phyloP scores from a whole-genome alignment of 2,329 filamentous ascomycete genomes.

The Colletotrichum sp. region DNA sequence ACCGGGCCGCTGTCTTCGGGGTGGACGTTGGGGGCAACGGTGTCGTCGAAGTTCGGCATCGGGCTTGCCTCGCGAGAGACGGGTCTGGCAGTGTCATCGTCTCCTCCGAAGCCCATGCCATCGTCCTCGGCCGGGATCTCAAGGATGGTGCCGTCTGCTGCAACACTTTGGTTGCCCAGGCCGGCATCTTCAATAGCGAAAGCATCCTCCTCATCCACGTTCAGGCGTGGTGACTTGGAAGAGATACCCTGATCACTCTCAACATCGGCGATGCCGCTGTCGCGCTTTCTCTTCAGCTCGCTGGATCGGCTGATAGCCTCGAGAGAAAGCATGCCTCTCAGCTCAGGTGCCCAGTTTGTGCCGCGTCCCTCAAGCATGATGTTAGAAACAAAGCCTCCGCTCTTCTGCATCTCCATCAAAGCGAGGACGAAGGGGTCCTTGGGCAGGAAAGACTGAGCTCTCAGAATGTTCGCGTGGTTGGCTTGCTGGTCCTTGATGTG shows the following conservation, averaged over 20 bases:
- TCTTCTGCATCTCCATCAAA: conserved; percentile 90
- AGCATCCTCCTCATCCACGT: conserved; percentile 72
- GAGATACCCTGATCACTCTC: conserved; percentile 63
- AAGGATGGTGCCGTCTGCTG: conserved; percentile 65
- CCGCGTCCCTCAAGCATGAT: conserved; percentile 83
- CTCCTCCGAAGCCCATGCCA: conserved; percentile 41
- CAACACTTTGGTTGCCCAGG: conserved; percentile 56
- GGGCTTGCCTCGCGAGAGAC: conserved; percentile 46
- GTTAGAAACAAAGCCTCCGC: conserved; percentile 85
- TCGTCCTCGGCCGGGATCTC: conserved; percentile 69
- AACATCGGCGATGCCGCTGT: conserved; percentile 83
- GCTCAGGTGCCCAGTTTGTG: conserved; percentile 86
- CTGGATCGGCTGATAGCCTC: conserved; percentile 78
- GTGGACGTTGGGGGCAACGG: conserved; percentile 75
- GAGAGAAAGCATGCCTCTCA: conserved; percentile 89
- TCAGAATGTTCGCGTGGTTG: conserved; percentile 86
- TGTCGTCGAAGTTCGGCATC: conserved; percentile 77
- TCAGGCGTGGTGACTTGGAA: conserved; percentile 74
- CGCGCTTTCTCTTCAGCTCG: conserved; percentile 92
- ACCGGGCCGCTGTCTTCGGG: conserved; percentile 86
- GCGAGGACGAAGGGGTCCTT: conserved; percentile 86
- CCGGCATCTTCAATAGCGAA: conserved; percentile 53
- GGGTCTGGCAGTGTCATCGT: conserved; percentile 50
- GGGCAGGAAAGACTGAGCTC: conserved; percentile 81
- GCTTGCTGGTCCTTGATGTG: conserved; percentile 88